Evolutionary conservation across 805 yeast species (phyloP).

Genomic region (Barnettozyma wickerhamii): DNA sequence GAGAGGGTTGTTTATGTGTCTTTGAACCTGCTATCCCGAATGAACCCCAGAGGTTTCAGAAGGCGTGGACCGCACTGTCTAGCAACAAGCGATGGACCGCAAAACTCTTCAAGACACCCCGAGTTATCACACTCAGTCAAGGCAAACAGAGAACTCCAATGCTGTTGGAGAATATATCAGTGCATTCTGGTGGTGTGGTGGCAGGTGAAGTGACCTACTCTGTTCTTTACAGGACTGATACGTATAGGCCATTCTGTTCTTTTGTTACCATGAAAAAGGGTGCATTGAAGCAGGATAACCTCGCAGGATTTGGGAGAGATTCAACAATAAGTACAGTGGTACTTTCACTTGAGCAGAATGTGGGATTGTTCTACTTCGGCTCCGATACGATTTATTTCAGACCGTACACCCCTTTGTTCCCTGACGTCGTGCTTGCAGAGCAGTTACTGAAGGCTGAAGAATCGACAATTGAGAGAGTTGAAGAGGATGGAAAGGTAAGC

Average conservation of each 20-base stretch:
- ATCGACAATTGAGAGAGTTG: conserved; percentile 4
- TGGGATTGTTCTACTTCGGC: conserved; percentile 4
- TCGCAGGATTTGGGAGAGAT: neutral
- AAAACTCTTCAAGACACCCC: conserved; percentile 14
- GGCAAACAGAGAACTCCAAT: conserved; percentile 14
- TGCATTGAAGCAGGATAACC: neutral
- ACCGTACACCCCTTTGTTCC: neutral
- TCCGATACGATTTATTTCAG: conserved; percentile 1
- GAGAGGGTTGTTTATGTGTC: conserved; percentile 15
- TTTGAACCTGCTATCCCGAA: conserved; percentile 11
- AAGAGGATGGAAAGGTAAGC: neutral
- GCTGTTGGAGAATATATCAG: conserved; percentile 10
- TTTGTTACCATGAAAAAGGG: neutral
- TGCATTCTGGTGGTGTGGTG: conserved; percentile 10
- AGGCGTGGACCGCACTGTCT: conserved; percentile 7
- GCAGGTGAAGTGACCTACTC: neutral
- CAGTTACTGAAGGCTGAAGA: neutral
- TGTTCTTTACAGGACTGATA: conserved; percentile 7
- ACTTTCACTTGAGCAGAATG: neutral
- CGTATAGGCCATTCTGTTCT: conserved; percentile 5
- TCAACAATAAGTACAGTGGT: conserved; percentile 1
- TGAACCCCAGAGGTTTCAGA: conserved; percentile 14
- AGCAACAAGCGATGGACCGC: neutral
- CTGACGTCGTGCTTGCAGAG: neutral
- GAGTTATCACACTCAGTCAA: conserved; percentile 12